Conservation (phyloP, 2,329 filamentous ascomycete species). For the Didymella keratinophila region DNA sequence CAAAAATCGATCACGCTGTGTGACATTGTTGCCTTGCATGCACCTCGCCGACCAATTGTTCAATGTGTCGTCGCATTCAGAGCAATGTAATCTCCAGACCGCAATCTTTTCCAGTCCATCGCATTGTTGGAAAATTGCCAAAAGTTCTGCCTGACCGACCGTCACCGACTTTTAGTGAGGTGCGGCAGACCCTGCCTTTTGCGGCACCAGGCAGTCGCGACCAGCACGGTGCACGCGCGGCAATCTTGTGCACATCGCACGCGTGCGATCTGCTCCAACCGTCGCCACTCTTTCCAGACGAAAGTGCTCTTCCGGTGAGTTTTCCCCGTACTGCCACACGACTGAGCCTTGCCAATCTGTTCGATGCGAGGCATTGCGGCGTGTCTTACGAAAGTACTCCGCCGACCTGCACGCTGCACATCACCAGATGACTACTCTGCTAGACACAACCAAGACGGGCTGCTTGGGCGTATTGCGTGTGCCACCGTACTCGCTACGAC, state of each 20-base stretch:
- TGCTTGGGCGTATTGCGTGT: conserved; percentile 19
- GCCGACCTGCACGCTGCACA: conserved; percentile 20
- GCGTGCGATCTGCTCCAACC: conserved; percentile 21
- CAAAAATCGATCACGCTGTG: conserved; percentile 20
- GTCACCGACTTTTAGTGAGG: conserved; percentile 21
- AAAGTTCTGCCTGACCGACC: conserved; percentile 18
- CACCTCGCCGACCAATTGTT: conserved; percentile 12
- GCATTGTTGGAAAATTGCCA: conserved; percentile 12
- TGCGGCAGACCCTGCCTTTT: conserved; percentile 17
- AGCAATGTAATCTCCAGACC: not conserved
- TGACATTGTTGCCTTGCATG: conserved; percentile 13
- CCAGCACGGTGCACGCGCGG: conserved; percentile 14
- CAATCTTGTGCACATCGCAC: conserved; percentile 6
- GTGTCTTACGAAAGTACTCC: conserved; percentile 19
- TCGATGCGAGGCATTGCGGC: conserved; percentile 21
- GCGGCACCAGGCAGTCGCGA: conserved; percentile 16
- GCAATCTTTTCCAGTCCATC: conserved; percentile 12
- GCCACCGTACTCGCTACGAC: conserved; percentile 19
- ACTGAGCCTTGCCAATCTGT: conserved; percentile 10
- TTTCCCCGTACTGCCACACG: conserved; percentile 6
- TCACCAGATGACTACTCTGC: conserved; percentile 6
- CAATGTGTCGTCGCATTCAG: not conserved
- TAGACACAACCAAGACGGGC: conserved; percentile 10
- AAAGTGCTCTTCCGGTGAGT: conserved; percentile 28
- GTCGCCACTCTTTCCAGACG: conserved; percentile 28